Base-by-base conservation (phyloP, 345 rosid species). In the Raphanus raphanistrum region DNA sequence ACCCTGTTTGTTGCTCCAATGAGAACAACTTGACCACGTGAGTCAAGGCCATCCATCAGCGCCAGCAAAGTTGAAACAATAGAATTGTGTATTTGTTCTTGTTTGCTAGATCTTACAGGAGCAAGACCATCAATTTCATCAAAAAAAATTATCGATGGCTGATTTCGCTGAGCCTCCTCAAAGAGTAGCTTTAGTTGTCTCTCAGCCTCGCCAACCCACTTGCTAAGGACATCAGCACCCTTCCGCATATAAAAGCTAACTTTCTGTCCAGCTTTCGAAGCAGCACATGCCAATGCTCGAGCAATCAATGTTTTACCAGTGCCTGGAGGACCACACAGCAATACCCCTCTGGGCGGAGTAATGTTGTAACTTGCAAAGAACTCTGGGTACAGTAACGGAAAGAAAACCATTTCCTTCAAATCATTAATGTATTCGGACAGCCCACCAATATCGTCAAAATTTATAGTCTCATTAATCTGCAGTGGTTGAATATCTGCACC, bases 171-270 rank as follows among this genome's bases (percentile, higher is more conserved):
- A 45, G 99, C 99, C 76, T 96, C 99, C 84, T 96, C 98, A 75
- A 96, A 96, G 68, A 96, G 98, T 80, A 96, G 82, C 82, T 96
- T 96, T 83, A 96, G 75, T 63, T 96, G 99, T 80, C 99, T 93
- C 81, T 96, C 99, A 65, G 99, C 99, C 90, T 96, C 99, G 67
- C 99, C 99, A 82, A 96, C 99, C 99, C 99, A 96, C 80, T 96
- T 96, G 85, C 99, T 96, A 77, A 96, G 97, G 48, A 96, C 99
- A 80, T 96, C 99, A 81, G 99, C 99, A 81, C 99, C 99, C 87
- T 96, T 96, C 25, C 99, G 92, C 99, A 96, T 96, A 83, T 96
- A 96, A 86, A 96, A 96, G 81, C 93, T 96, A 69, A 96, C 99
- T 83, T 96, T 96, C 90, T 96, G 98, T 21, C 99, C 99, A 85